Conservation (phyloP, 495 filamentous ascomycete genomes). For the Ascodesmis nigricans region DNA sequence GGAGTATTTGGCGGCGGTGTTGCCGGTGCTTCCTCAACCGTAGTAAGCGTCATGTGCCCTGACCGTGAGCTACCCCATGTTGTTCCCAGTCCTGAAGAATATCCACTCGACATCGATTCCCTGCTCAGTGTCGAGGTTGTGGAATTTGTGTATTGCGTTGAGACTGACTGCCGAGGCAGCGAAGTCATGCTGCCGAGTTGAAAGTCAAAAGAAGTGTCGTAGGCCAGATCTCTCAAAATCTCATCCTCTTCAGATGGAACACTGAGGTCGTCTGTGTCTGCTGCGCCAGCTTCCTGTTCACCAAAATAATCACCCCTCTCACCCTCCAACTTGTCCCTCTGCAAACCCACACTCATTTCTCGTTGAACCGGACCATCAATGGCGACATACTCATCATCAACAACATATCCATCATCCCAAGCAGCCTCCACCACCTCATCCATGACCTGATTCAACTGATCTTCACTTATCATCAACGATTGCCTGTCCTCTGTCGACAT, state of each 20-base stretch:
- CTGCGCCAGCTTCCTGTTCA: conserved; percentile 21
- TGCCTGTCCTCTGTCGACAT: conserved; percentile 9
- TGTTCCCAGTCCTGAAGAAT: conserved; percentile 58
- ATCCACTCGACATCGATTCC: conserved; percentile 72
- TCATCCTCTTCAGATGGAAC: too few relatives aligned
- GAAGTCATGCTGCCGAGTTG: conserved; percentile 48
- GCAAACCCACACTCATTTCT: conserved; percentile 46
- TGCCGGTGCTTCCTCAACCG: conserved; percentile 46
- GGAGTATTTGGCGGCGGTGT: conserved; percentile 27
- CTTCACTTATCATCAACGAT: conserved; percentile 36
- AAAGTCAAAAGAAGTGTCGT: conserved; percentile 67
- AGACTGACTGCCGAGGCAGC: conserved; percentile 71
- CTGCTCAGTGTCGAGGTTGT: conserved; percentile 57
- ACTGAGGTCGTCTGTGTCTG: too few relatives aligned
- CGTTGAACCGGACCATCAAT: conserved; percentile 41
- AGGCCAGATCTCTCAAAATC: too few relatives aligned
- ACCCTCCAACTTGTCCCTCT: conserved; percentile 28
- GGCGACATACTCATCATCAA: conserved; percentile 32
- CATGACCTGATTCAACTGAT: conserved; percentile 93
- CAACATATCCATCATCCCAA: conserved; percentile 75
- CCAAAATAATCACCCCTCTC: conserved; percentile 22
- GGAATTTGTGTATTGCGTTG: conserved; percentile 35
- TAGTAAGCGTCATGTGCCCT: conserved; percentile 56
- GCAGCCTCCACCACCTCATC: conserved; percentile 93
- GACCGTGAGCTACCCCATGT: conserved; percentile 82